Base-by-base conservation (phyloP, 75 land plant species). In the Larix kaempferi region DNA sequence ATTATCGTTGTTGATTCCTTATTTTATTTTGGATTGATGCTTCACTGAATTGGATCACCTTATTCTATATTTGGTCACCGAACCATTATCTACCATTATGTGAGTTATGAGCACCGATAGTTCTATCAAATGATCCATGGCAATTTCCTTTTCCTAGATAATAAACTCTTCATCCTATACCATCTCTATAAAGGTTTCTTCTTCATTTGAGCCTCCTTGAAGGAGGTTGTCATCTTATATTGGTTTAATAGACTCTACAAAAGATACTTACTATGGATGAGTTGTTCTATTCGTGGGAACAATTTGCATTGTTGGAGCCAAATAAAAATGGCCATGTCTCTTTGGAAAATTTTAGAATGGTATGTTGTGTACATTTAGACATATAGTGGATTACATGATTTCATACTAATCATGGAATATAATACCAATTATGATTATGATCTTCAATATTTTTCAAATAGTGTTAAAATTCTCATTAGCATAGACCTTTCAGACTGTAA, bases 221-320 rank as follows among this genome's bases (percentile, higher is more conserved):
- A n/a, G n/a, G n/a, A n/a, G n/a, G n/a, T n/a, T n/a, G n/a, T n/a
- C n/a, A n/a, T n/a, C n/a, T n/a, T n/a, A n/a, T n/a, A n/a, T n/a
- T n/a, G n/a, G n/a, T n/a, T n/a, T 80, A 65, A 67, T 91, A 93
- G 96, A 94, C 96, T 22, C 60, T 93, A 37, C 84, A 92, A 39
- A 93, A 89, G 84, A 89, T 92, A 33, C 79, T 92, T 78, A 88
- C 95, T 35, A 87, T 78, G 6, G 90, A 91, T 81, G 94, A 93
- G 33, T 74, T 92, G 35, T 83, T 83, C 71, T 93, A 93, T 80
- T 63, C 92, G 26, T 81, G 82, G 39, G 89, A 92, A 72, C 96
- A 93, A 71, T 93, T 89, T 83, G 75, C 85, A 41, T 75, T 89
- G 23, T 73, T 93, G 73, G 94, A 85, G 75, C 96, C 96, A 57